Evolutionary conservation across 116 monocot species (phyloP), one percentile per base, ranked within the genome.

Genomic region (Trichopus zeylanicus): DNA sequence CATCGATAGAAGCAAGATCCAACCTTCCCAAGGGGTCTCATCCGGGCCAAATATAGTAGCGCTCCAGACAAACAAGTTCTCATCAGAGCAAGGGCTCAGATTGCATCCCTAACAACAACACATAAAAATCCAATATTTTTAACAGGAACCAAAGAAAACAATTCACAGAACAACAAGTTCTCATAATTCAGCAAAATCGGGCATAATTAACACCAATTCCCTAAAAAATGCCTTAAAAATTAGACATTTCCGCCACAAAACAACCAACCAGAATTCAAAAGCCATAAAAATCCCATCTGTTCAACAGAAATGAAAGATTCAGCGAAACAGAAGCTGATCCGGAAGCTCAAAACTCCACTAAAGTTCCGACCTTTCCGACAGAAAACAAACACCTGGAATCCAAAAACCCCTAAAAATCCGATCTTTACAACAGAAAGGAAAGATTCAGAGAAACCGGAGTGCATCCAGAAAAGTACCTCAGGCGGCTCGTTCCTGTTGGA

Each of bases 11-110:
- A 27, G 2, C 31, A 24, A 51, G 13, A 59, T 52, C 29, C 30
- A 15, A 83, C 74, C 82, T 74, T 83, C 78, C 82, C 82, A 78
- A 39, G 78, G 67, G 18, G 78, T 74, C 29, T 78, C 82, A 21
- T 78, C 71, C 15, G 78, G 83, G 49, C 78, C 75, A 29, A 83
- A 74, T 25, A 78, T 78, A 34, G 75, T 78, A 9, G 78, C 83
- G 24, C 75, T 75, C 83, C 83, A 74, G 22, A 78, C 83, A 26
- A 83, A 83, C 66, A 74, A 64, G 56, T 78, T 75, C 48, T 74
- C 75, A 35, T 83, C 78, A 7, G 78, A 82, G 38, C 60, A 19
- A 12, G 82, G 82, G 27, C 82, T 82, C 12, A 78, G 78, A 46
- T 78, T 82, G 70, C 78, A 78, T 30, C 82, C 82, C 82, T 74